Evolutionary conservation across 148 eudicot genomes (phyloP).

Genomic region (Diospyros lotus): DNA sequence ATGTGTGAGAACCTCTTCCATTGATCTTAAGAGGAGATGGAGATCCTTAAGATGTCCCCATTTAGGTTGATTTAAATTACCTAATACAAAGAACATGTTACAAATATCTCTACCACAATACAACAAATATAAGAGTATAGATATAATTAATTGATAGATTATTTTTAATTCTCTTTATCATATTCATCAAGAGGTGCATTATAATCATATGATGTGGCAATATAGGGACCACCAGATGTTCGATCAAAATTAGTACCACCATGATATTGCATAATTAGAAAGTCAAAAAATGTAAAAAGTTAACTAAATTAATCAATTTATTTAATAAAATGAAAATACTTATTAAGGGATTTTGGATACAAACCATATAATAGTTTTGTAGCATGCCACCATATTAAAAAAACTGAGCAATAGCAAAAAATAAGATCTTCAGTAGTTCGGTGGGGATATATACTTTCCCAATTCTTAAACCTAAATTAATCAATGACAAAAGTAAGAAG

Average conservation of each 20-base stretch:
- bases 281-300: background rate
- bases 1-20: conserved; percentile 23
- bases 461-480: background rate
- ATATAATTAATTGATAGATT: too few relatives aligned
- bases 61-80: conserved; percentile 32
- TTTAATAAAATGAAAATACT: background rate
- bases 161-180: background rate
- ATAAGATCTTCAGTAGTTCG: background rate
- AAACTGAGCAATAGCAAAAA: background rate
- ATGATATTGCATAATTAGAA: background rate
- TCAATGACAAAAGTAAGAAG: background rate
- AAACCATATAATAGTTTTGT: background rate
- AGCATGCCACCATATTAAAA: background rate
- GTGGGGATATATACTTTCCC: background rate
- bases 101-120: background rate
- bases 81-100: background rate
- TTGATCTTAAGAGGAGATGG: conserved; percentile 20
- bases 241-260: background rate
- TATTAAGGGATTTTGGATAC: background rate
- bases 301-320: too few relatives aligned
- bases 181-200: background rate
- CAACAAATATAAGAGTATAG: background rate
- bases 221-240: background rate
- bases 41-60: conserved; percentile 41
- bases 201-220: background rate